Evolutionary conservation across 352 stramenopile genomes (phyloP), one percentile per base, ranked within the genome.

Genomic region (Phytophthora melonis): DNA sequence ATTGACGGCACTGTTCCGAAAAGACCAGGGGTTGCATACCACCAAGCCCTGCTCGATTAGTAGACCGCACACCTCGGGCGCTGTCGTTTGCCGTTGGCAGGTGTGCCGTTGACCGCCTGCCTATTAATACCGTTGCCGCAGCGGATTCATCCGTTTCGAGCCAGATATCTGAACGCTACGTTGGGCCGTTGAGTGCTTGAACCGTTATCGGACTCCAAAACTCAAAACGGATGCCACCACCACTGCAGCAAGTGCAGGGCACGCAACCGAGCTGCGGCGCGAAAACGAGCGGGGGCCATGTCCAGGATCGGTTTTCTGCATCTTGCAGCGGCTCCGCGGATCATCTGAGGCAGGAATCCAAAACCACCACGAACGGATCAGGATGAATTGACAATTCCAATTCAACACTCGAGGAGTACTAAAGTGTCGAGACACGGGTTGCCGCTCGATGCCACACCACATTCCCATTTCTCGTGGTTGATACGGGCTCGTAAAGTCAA

Each of bases 41-140:
- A 66, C 34, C 54, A 66, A 68, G 30, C 30, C 32, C 43, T 36
- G 23, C 13, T 11, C 39, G 39, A 45, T 16, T 64, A 19, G 19
- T 19, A 66, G 39, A 14, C 54, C 58, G 58, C 39, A 27, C 19
- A 19, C 6, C 19, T 47, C 18, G 39, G 14, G 41, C 19, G 30
- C 54, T 25, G 61, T 64, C 58, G 27, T 57, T 66, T 69, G 47
- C 62, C 58, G 66, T 71, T 66, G 58, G 62, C 58, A 70, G 58
- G 43, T 23, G 50, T 71, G 57, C 62, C 65, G 75, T 77, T 81
- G 63, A 77, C 19, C 21, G 11, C 52, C 70, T 80, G 11, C 47
- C 70, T 80, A 80, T 80, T 75, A 75, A 78, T 80, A 78, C 41
- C 67, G 67, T 79, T 75, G 72, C 18, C 45, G 62, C 50, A 77